Evolutionary conservation across 2,329 filamentous ascomycete genomes (phyloP).

Genomic region (Phialophora chinensis): DNA sequence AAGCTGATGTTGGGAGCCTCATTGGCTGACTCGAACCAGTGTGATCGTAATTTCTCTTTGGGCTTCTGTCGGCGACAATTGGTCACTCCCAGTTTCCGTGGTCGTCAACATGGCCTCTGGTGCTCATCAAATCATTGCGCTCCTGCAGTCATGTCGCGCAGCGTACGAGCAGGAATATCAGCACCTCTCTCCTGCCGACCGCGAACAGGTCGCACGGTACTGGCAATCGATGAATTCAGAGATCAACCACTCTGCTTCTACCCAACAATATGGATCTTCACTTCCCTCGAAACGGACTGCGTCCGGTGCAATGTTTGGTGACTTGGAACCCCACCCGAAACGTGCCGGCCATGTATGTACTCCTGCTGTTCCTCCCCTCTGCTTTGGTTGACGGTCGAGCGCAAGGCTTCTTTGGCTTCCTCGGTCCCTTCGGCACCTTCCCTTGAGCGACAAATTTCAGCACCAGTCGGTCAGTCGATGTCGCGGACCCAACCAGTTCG

Average conservation of each 20-base stretch:
- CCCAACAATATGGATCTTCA: conserved; percentile 24
- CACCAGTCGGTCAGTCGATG: conserved; percentile 24
- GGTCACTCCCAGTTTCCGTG: conserved; percentile 12
- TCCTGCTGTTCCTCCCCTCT: conserved; percentile 27
- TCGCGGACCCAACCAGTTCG: conserved; percentile 20
- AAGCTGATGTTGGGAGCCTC: conserved; percentile 16
- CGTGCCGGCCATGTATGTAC: conserved; percentile 41
- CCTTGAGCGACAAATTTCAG: conserved; percentile 39
- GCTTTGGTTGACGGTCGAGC: conserved; percentile 37
- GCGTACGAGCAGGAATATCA: conserved; percentile 36
- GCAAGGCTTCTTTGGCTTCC: conserved; percentile 28
- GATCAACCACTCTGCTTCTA: conserved; percentile 20
- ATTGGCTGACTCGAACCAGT: conserved; percentile 23
- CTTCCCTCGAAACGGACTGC: conserved; percentile 37
- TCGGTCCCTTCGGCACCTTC: conserved; percentile 34
- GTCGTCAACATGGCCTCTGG: conserved; percentile 31
- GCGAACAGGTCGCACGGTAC: conserved; percentile 31
- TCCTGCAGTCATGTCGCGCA: conserved; percentile 32
- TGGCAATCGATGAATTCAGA: conserved; percentile 33
- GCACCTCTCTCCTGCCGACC: conserved; percentile 33
- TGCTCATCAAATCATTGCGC: conserved; percentile 30
- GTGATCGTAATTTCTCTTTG: conserved; percentile 6
- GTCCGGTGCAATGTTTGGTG: conserved; percentile 40
- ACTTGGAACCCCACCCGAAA: conserved; percentile 51
- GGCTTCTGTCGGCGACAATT: conserved; percentile 1